phyloP scores from a whole-genome alignment of 1,284 basidiomycete species.

The Ceratobasidium sp. region DNA sequence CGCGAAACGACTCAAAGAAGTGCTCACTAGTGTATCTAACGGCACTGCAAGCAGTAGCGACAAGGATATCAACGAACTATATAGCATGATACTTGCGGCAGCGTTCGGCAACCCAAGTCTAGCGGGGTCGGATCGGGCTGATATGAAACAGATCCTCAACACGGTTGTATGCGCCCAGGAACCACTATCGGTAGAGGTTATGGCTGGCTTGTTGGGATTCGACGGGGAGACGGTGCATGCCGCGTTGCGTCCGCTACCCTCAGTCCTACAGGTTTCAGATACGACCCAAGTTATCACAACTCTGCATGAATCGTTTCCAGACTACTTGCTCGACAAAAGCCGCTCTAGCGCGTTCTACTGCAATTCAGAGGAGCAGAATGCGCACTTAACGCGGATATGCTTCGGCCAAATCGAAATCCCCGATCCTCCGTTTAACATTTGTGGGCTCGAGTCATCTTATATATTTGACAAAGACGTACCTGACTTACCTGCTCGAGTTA shows the following conservation, averaged over 20 bases:
- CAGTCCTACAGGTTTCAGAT: conserved; percentile 19
- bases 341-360: conserved; percentile 3
- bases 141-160: not conserved
- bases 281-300: not conserved
- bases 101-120: not conserved
- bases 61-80: conserved; percentile 8
- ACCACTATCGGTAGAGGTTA: not conserved
- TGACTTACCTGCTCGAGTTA: not conserved
- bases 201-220: not conserved
- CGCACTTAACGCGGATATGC: not conserved
- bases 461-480: conserved; percentile 15
- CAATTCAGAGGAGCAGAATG: conserved; percentile 1
- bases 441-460: conserved; percentile 19
- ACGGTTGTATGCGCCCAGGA: conserved; percentile 22
- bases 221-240: not conserved
- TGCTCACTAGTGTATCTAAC: not conserved
- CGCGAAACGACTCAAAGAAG: not conserved
- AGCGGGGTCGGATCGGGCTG: not conserved
- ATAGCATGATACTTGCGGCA: not conserved
- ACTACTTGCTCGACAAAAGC: not conserved
- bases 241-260: not conserved
- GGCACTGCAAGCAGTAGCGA: not conserved
- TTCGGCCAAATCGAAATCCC: not conserved
- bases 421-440: conserved; percentile 21
- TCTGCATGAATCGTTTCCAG: conserved; percentile 12